Percentiles rank a stretch among this genome's conserved stretches.
These are phyloP conservation scores for Phallus indusiatus DNA, from an alignment of 768 basidiomycete genomes.

Conservation along the genomic window DNA sequence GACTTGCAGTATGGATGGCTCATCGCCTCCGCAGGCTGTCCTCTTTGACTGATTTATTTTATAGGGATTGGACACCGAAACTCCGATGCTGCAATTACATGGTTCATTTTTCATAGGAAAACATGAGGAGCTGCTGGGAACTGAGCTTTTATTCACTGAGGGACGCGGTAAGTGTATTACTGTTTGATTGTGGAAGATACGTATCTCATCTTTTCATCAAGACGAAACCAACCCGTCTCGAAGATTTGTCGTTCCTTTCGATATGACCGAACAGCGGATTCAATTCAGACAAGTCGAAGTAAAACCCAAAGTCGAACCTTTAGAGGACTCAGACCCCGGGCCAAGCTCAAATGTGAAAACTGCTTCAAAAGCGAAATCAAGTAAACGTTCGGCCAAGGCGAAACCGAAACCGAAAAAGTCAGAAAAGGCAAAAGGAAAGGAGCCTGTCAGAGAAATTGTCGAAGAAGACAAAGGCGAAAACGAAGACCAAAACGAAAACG, in stretches of 20 bases:
- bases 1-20: slow-evolving; percentile 67
- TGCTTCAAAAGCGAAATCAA: too few relatives aligned
- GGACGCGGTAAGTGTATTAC: slow-evolving; percentile 31
- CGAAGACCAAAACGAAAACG: too few relatives aligned
- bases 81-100: slow-evolving; percentile 67
- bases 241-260: slow-evolving; percentile 43
- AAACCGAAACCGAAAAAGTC: too few relatives aligned
- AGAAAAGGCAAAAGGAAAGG: too few relatives aligned
- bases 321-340: slow-evolving; percentile 2
- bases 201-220: slow-evolving; percentile 13
- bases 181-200: neutral
- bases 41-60: neutral
- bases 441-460: too few relatives aligned
- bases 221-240: slow-evolving; percentile 41
- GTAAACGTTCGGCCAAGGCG: too few relatives aligned
- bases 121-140: slow-evolving; percentile 60
- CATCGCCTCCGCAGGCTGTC: neutral
- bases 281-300: slow-evolving; percentile 66
- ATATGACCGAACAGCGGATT: slow-evolving; percentile 59
- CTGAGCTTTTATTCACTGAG: slow-evolving; percentile 69
- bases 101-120: slow-evolving; percentile 66
- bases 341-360: too few relatives aligned
- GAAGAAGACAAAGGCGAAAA: too few relatives aligned
- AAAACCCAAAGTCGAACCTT: slow-evolving; percentile 25
- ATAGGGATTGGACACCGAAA: slow-evolving; percentile 70